phyloP scores from a whole-genome alignment of 2,329 filamentous ascomycete genomes.

The Diplodia mutila region DNA sequence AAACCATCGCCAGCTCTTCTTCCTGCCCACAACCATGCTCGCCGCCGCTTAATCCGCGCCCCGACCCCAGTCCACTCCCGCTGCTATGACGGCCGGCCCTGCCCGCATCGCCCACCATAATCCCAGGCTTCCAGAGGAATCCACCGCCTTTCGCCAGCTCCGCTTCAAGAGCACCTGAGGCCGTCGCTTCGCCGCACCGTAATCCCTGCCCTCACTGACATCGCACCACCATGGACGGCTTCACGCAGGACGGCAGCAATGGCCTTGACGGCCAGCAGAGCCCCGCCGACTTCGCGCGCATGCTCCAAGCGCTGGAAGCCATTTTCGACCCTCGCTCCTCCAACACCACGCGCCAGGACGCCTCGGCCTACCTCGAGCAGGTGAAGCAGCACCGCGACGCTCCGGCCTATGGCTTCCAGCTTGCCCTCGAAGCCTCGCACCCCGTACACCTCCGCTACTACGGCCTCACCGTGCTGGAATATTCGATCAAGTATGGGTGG shows the following conservation, averaged over 20 bases:
- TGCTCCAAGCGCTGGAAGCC: slow-evolving; percentile 82
- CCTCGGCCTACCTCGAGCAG: slow-evolving; percentile 81
- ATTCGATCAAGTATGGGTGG: slow-evolving; percentile 86
- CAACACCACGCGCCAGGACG: slow-evolving; percentile 80
- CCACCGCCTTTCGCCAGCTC: slow-evolving; percentile 10
- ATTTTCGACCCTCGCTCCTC: slow-evolving; percentile 81
- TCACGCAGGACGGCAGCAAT: slow-evolving; percentile 29
- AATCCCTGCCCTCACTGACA: slow-evolving; percentile 5
- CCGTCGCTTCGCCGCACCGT: slow-evolving; percentile 2
- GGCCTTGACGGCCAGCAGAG: slow-evolving; percentile 25
- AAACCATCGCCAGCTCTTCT: neutral
- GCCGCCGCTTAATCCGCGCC: slow-evolving; percentile 2
- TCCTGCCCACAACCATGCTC: neutral
- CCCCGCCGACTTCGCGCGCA: slow-evolving; percentile 59
- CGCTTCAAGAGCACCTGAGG: neutral
- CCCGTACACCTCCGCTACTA: slow-evolving; percentile 88
- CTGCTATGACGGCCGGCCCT: slow-evolving; percentile 23
- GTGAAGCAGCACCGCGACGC: slow-evolving; percentile 80
- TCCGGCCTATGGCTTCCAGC: slow-evolving; percentile 79
- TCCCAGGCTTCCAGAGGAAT: slow-evolving; percentile 10
- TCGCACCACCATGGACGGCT: slow-evolving; percentile 17
- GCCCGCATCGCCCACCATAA: neutral
- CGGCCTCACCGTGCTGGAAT: slow-evolving; percentile 87
- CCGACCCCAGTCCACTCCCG: neutral
- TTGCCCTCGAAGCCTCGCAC: slow-evolving; percentile 76